Evolutionary conservation across 1,284 basidiomycete genomes (phyloP), one percentile per base, ranked within the genome.

Genomic region (Boletellus deceptivus): DNA sequence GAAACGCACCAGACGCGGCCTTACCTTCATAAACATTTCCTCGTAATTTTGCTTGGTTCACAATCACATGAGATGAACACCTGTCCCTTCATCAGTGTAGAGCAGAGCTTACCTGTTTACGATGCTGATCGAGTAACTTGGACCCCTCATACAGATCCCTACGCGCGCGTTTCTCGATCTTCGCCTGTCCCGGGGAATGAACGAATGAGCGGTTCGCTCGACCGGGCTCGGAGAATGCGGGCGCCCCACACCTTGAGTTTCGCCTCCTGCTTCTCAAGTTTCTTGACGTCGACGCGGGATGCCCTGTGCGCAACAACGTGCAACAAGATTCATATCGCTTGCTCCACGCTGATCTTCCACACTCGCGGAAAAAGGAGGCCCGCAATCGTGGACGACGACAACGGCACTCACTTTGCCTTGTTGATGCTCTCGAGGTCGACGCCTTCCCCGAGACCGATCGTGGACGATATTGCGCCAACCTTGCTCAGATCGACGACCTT

Each of bases 251-350:
- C 88, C 75, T 88, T 88, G 55, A 99, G 86, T 71, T 99, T 99
- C 4, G 94, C 93, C 71, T 99, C 97, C 60, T 97, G 94, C 71
- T 98, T 98, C 70, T 98, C 97, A 16, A 99, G 83, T 67, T 98
- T 98, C 74, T 93, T 95, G 57, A 99, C 83, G 75, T 99, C 97
- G 50, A 99, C 97, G 43, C 92, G 88, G 42, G 94, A 95, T 29
- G 91, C 92, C 70, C 91, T 91, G 34, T 41, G 38, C 46, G 54
- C 61, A 43, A 49, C 55, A 40, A 45, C 50, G 50, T 49, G 55
- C 45, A 56, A 58, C 54, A 51, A 51, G 2, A 34, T 51, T 51
- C 22, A 29, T 31, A 58, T 55, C 56, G 34, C 25, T 18, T 22
- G 18, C 33, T 33, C 16, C 43, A 20, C 31, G 35, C n/a, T 37